phyloP scores from a whole-genome alignment of 345 rosid species.

The Erucastrum elatum region DNA sequence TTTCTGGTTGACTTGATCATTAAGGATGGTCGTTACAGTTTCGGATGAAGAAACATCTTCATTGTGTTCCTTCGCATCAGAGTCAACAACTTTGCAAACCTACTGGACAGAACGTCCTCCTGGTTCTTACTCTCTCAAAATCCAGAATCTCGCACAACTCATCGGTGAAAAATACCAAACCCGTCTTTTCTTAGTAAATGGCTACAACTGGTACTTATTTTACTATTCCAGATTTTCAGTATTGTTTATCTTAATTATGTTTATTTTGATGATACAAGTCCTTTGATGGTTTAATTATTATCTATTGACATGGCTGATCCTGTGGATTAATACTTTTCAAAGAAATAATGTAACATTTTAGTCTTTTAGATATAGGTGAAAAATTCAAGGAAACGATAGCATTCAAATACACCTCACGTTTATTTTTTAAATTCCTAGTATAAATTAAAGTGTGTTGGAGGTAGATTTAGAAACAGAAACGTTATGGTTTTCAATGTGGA shows the following conservation, averaged over 20 bases:
- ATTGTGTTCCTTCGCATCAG: background rate
- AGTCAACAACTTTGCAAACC: background rate
- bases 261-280: background rate
- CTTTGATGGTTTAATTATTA: background rate
- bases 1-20: background rate
- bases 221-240: background rate
- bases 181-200: background rate
- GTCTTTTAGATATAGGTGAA: too few relatives aligned
- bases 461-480: too few relatives aligned
- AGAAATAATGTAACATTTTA: too few relatives aligned
- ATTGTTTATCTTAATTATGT: background rate
- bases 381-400: too few relatives aligned
- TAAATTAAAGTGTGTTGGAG: too few relatives aligned
- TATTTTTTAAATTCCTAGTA: too few relatives aligned
- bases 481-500: too few relatives aligned
- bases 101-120: background rate
- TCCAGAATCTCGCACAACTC: background rate
- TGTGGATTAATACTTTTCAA: too few relatives aligned
- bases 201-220: background rate
- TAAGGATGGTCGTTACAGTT: background rate
- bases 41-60: background rate
- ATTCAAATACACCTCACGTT: too few relatives aligned
- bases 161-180: background rate
- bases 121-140: background rate
- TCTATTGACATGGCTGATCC: too few relatives aligned